Base-by-base conservation (phyloP, 2,329 filamentous ascomycete genomes). In the Colletotrichum trifolii region DNA sequence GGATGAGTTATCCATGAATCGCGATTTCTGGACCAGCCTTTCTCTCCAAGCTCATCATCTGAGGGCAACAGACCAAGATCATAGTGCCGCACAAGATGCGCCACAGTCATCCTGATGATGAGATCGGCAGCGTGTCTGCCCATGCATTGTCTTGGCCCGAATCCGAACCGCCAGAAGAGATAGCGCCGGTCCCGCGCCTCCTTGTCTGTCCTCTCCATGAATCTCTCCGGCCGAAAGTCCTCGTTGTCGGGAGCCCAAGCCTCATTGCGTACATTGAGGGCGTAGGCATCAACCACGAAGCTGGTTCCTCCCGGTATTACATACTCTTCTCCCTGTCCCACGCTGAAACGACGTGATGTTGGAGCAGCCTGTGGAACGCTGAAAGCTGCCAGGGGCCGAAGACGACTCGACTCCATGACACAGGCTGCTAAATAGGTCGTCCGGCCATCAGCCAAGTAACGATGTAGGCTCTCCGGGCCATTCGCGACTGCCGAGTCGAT, bases 161-260 rank as follows among this genome's bases (percentile, higher is more conserved):
- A 82, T 0, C 80, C 81, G 68, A 81, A 83, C 3, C 80, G 72
- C 80, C 79, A 82, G 49, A 75, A 77, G 4, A 74, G 67, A 67
- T 82, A 82, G 10, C 80, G 67, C 47, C 66, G 35, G 33, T 72
- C 69, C 60, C 57, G 10, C 2, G n/a, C 9, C 15, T n/a, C 35
- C 42, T 56, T 56, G 4, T 43, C 39, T 33, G 36, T 54, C 8
- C 42, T 48, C 5, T 64, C 55, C 3, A 73, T 50, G 47, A 77
- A 76, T 13, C 75, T 67, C 3, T 68, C 60, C 1, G 80, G 80
- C 0, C 75, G 73, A 64, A 76, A 83, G 6, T 15, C 47, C 5
- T 69, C 49, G 15, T 67, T 64, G 66, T 82, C 79, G 0, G 68
- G 35, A 0, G 75, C 80, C 81, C 81, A 83, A 48, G 71, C 75